Evolutionary conservation across 345 rosid genomes (phyloP).

Genomic region (Brassica cretica): DNA sequence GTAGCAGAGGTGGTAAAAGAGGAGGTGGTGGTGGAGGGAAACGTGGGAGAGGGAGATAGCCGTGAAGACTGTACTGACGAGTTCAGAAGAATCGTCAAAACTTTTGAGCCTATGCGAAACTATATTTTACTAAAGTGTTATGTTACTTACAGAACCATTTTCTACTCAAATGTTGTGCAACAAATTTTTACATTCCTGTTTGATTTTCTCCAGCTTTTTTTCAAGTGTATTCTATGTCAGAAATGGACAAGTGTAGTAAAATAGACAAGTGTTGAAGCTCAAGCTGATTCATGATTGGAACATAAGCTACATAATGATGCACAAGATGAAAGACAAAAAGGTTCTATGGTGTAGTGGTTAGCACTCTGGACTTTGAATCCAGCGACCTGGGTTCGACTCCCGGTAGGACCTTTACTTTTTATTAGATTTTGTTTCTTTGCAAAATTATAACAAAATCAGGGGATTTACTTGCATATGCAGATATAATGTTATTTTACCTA

Average conservation of each 20-base stretch:
- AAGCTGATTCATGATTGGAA: not conserved
- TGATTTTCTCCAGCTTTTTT: not conserved
- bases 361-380: slow-evolving; percentile 98
- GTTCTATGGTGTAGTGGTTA: slow-evolving; percentile 97
- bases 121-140: slow-evolving; percentile 1
- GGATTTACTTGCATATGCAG: too few species aligned
- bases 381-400: slow-evolving; percentile 98
- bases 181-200: not conserved
- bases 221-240: not conserved
- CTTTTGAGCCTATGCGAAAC: slow-evolving; percentile 14
- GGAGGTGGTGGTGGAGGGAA: slow-evolving; percentile 33
- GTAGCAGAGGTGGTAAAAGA: slow-evolving; percentile 26
- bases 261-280: not conserved
- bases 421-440: too few species aligned
- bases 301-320: not conserved
- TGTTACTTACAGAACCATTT: not conserved
- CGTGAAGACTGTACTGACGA: not conserved
- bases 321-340: not conserved
- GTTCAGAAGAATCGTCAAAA: slow-evolving; percentile 3
- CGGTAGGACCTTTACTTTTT: slow-evolving; percentile 60
- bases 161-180: slow-evolving; percentile 19
- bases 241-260: not conserved
- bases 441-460: too few species aligned
- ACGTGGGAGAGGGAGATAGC: slow-evolving; percentile 37
- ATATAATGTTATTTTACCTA: too few species aligned